Evolutionary conservation across 2,329 filamentous ascomycete genomes (phyloP).

Genomic region (Parasarocladium wereldwijsianum): DNA sequence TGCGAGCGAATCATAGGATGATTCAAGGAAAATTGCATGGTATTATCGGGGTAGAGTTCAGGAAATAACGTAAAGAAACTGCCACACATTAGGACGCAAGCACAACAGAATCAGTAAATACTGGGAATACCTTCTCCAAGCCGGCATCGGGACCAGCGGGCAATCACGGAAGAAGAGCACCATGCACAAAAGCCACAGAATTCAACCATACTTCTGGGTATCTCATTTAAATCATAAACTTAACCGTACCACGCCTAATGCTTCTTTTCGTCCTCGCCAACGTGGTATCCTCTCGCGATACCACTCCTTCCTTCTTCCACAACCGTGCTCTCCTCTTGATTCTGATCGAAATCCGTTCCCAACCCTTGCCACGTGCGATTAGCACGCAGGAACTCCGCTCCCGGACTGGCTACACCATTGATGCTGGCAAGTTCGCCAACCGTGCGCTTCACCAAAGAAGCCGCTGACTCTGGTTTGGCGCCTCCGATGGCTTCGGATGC

Average conservation of each 20-base stretch:
- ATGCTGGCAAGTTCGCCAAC: conserved; percentile 61
- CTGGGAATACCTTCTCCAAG: too few relatives aligned
- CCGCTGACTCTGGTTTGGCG: conserved; percentile 8
- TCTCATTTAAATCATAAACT: neutral
- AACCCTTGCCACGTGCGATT: conserved; percentile 84
- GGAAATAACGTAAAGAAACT: too few relatives aligned
- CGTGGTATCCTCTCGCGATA: conserved; percentile 75
- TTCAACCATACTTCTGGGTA: neutral
- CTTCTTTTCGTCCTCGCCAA: conserved; percentile 40
- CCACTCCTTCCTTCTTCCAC: conserved; percentile 81
- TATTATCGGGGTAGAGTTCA: too few relatives aligned
- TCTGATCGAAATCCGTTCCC: conserved; percentile 58
- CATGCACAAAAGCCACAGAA: too few relatives aligned
- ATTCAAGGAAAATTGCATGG: too few relatives aligned
- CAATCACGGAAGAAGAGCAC: too few relatives aligned
- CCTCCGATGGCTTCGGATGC: conserved; percentile 8
- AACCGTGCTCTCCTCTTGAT: conserved; percentile 42
- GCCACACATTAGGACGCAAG: too few relatives aligned
- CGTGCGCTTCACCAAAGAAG: conserved; percentile 41
- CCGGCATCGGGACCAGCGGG: too few relatives aligned
- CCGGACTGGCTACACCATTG: conserved; percentile 78
- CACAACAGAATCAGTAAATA: too few relatives aligned
- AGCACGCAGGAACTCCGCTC: conserved; percentile 71
- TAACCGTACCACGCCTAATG: conserved; percentile 13
- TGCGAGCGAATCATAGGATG: too few relatives aligned